phyloP scores from a whole-genome alignment of 495 filamentous ascomycete genomes.

The Hyaloscypha bicolor region DNA sequence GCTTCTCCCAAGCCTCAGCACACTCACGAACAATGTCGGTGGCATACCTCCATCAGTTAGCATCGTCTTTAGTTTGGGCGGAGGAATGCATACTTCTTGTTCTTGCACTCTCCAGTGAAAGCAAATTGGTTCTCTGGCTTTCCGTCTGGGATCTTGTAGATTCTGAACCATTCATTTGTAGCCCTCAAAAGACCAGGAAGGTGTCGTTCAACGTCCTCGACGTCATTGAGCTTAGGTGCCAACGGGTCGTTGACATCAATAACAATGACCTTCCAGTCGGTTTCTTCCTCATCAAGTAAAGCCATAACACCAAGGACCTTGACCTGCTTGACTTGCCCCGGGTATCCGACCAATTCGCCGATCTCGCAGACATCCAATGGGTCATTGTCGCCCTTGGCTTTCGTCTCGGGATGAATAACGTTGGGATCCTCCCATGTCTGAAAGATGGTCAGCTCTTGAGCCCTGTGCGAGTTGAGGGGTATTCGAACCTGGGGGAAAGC shows the following conservation, averaged over 20 bases:
- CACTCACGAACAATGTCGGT: conserved; percentile 94
- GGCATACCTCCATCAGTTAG: conserved; percentile 69
- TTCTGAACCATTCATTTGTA: conserved; percentile 99
- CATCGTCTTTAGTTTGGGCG: background rate
- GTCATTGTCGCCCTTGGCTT: conserved; percentile 99
- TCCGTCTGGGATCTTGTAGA: conserved; percentile 99
- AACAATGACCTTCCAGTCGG: conserved; percentile 99
- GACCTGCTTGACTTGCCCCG: conserved; percentile 98
- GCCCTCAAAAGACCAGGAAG: conserved; percentile 94
- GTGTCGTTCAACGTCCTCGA: conserved; percentile 99
- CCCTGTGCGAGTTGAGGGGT: conserved; percentile 2
- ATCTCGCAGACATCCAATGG: conserved; percentile 99
- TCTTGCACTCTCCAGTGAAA: conserved; percentile 99
- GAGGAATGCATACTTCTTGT: conserved; percentile 73
- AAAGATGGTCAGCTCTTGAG: conserved; percentile 28
- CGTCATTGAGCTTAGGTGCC: conserved; percentile 94
- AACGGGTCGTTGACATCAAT: conserved; percentile 98
- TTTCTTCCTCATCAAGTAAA: conserved; percentile 98
- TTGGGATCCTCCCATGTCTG: conserved; percentile 99
- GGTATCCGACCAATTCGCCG: conserved; percentile 92
- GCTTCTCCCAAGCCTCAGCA: conserved; percentile 93
- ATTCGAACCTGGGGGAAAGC: conserved; percentile 88
- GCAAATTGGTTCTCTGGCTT: conserved; percentile 99
- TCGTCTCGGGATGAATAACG: conserved; percentile 93
- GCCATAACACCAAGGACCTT: conserved; percentile 99